Evolutionary conservation across 1,139 yeast genomes (phyloP), one percentile per base, ranked within the genome.

Genomic region (Kodamaea plutei): DNA sequence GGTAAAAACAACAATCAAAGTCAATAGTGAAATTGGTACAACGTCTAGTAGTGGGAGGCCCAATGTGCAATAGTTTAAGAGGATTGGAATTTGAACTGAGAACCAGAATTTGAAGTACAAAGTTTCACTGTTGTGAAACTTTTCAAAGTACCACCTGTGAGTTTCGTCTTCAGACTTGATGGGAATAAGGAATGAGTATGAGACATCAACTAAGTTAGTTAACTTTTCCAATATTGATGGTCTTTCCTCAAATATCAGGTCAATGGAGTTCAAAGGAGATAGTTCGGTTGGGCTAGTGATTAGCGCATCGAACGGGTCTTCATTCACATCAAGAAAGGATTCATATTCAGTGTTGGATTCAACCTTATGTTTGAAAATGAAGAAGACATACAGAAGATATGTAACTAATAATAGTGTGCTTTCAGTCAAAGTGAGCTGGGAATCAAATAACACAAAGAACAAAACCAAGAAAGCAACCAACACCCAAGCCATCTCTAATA

Each of bases 361-460:
- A n/a, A n/a, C n/a, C n/a, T n/a, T n/a, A n/a, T n/a, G n/a, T 18
- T 32, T 18, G 17, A 29, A 37, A 31, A 41, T 37, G 27, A 34
- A 39, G 9, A 36, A 13, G 11, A 73, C 57, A 38, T 73, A 73
- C 2, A 48, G 23, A 10, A 57, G 31, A 47, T 70, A 73, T 20
- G 66, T 40, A 3, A 43, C 10, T 1, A 67, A 48, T 77, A 78
- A 69, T 1, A 54, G 25, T 2, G 57, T 23, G 34, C 79, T 70
- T 43, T 78, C 84, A 9, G 46, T 31, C 4, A 60, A 32, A 17
- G 73, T 69, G 20, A 78, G 59, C 35, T 58, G 56, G 6, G 76
- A 77, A 51, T 78, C 84, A 4, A 61, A 52, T 9, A 78, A 43
- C 29, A 76, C 68, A 32, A 52, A 52, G 33, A 68, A 52, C 23